phyloP scores from a whole-genome alignment of 768 basidiomycete genomes.

The Trametes sanguinea region DNA sequence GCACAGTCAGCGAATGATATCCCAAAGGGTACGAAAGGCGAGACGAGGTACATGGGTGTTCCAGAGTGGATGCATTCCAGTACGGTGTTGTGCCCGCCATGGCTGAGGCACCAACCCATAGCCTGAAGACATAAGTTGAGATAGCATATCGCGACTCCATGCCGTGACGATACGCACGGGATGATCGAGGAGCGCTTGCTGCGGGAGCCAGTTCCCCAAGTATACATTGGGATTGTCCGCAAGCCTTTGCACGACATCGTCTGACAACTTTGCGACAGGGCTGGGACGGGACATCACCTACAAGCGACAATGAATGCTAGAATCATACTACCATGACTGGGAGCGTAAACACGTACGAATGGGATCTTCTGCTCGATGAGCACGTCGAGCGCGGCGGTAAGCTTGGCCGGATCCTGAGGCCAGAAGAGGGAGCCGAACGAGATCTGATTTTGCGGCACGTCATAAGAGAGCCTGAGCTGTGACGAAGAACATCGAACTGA shows the following conservation, averaged over 20 bases:
- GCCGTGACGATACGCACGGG: background rate
- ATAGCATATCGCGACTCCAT: no score
- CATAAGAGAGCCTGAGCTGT: background rate
- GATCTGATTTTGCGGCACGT: background rate
- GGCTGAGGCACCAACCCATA: slow-evolving; percentile 8
- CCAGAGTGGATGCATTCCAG: slow-evolving; percentile 4
- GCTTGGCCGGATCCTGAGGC: slow-evolving; percentile 8
- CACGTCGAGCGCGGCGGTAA: slow-evolving; percentile 1
- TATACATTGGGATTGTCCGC: background rate
- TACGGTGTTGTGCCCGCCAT: slow-evolving; percentile 10
- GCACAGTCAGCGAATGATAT: no score
- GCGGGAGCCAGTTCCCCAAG: slow-evolving; percentile 3
- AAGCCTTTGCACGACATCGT: background rate
- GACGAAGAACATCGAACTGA: background rate
- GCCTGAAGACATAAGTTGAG: background rate
- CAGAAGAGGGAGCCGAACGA: slow-evolving; percentile 8
- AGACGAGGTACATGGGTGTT: background rate
- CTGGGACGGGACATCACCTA: background rate
- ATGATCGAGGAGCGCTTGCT: slow-evolving; percentile 1
- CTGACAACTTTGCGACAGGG: background rate
- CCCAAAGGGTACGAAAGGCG: no score
- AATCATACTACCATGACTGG: background rate
- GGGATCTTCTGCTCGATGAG: slow-evolving; percentile 6
- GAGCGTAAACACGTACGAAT: background rate
- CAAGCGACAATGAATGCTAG: background rate